phyloP scores from a whole-genome alignment of 768 basidiomycete genomes.

The Rhizopogon vulgaris region DNA sequence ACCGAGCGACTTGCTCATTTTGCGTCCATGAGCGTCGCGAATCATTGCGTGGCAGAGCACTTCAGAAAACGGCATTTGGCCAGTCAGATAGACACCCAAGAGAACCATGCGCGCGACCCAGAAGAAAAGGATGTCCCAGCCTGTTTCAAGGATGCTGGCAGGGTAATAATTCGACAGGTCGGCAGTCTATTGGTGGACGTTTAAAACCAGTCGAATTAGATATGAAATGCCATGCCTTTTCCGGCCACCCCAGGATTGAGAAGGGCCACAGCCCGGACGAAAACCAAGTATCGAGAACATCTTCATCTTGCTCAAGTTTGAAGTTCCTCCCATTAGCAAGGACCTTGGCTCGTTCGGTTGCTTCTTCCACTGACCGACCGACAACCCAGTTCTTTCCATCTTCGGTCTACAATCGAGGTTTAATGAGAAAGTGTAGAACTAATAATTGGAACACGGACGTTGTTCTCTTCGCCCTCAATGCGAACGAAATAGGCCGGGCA shows the following conservation, averaged over 20 bases:
- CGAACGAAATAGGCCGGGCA: conserved; percentile 91
- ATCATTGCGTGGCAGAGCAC: conserved; percentile 99
- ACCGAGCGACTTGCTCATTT: conserved; percentile 98
- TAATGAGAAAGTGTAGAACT: not conserved
- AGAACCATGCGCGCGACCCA: conserved; percentile 99
- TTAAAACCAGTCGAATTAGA: conserved; percentile 2
- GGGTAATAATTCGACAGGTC: conserved; percentile 87
- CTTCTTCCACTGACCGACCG: conserved; percentile 73
- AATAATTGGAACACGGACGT: conserved; percentile 37
- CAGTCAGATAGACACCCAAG: conserved; percentile 85
- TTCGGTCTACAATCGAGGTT: conserved; percentile 33
- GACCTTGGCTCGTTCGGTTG: conserved; percentile 63
- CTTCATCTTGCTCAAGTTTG: conserved; percentile 86
- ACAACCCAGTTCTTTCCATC: conserved; percentile 90
- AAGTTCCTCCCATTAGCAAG: conserved; percentile 66
- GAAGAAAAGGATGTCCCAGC: conserved; percentile 99
- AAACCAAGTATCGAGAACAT: conserved; percentile 99
- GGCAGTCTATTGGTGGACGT: conserved; percentile 42
- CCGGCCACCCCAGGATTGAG: conserved; percentile 96
- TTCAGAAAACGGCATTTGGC: conserved; percentile 88
- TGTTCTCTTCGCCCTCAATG: conserved; percentile 68
- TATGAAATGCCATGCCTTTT: conserved; percentile 48
- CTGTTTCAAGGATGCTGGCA: conserved; percentile 87
- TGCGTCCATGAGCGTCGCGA: conserved; percentile 95
- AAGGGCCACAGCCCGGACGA: conserved; percentile 97